Percentiles rank a stretch among this genome's conserved stretches.
These are phyloP conservation scores for Clonostachys chloroleuca DNA, from an alignment of 2,329 filamentous ascomycete genomes.

Conservation along the genomic window DNA sequence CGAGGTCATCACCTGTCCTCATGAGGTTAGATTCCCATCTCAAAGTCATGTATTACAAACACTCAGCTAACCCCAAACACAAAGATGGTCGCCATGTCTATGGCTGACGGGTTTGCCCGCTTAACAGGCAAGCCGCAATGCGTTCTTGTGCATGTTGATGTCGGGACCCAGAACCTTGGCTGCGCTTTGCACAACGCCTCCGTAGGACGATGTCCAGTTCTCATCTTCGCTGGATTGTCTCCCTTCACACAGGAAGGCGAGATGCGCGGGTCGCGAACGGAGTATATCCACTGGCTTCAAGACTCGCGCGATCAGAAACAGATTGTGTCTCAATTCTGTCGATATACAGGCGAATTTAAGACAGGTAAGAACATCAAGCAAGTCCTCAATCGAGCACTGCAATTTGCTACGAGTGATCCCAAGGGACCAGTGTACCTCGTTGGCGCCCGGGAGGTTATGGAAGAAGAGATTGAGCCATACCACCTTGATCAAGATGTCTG, in stretches of 20 bases:
- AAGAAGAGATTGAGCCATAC: slow-evolving; percentile 76
- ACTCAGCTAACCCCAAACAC: too few species aligned
- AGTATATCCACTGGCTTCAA: slow-evolving; percentile 80
- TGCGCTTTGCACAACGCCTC: slow-evolving; percentile 75
- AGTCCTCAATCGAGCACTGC: slow-evolving; percentile 74
- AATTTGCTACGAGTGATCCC: slow-evolving; percentile 70
- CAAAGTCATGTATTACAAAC: too few species aligned
- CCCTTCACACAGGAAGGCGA: slow-evolving; percentile 72
- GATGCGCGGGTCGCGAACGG: slow-evolving; percentile 64
- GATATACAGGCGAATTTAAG: slow-evolving; percentile 74
- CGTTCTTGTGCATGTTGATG: slow-evolving; percentile 73
- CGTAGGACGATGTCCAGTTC: slow-evolving; percentile 63
- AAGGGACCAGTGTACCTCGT: slow-evolving; percentile 76
- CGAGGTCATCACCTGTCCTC: slow-evolving; percentile 72
- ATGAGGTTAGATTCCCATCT: slow-evolving; percentile 45
- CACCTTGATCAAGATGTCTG: slow-evolving; percentile 64
- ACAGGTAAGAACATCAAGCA: slow-evolving; percentile 79
- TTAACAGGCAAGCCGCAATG: slow-evolving; percentile 65
- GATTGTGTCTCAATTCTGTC: slow-evolving; percentile 75
- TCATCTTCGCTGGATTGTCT: slow-evolving; percentile 71
- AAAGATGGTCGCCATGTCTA: slow-evolving; percentile 73
- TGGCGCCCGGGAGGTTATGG: slow-evolving; percentile 78
- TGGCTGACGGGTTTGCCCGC: slow-evolving; percentile 72
- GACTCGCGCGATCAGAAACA: slow-evolving; percentile 73
- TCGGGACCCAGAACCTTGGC: slow-evolving; percentile 70